These are phyloP conservation scores for Rhodotorula glutinis DNA, from an alignment of 1,284 basidiomycete genomes.

Conservation along the genomic window DNA sequence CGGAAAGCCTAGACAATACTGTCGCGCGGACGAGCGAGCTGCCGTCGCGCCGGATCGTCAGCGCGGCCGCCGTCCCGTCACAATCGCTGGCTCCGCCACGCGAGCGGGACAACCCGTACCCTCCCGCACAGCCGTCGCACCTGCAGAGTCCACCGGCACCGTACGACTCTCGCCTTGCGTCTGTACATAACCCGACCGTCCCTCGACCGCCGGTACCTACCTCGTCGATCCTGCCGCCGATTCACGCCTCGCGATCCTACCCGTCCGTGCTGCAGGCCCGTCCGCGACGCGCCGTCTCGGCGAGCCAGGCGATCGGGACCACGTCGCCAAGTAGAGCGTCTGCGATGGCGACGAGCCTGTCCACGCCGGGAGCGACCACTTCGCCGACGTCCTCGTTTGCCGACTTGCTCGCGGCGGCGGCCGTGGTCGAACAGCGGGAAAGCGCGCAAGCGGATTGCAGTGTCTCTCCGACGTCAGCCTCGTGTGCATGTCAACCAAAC, in stretches of 20 bases:
- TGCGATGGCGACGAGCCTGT: neutral
- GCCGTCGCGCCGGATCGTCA: neutral
- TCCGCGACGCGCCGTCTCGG: neutral
- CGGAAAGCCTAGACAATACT: neutral
- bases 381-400: neutral
- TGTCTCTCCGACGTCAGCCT: neutral
- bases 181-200: no score
- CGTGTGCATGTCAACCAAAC: neutral
- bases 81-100: no score
- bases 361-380: neutral
- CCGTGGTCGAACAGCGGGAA: neutral
- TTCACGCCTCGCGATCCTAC: no score
- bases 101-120: no score
- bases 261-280: no score
- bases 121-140: no score
- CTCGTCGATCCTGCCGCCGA: no score
- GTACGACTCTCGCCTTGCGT: no score
- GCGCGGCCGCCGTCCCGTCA: neutral
- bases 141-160: no score
- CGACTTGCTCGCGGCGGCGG: neutral
- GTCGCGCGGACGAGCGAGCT: neutral
- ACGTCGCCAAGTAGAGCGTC: neutral
- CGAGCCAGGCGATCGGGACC: neutral
- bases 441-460: neutral
- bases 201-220: no score